These are phyloP conservation scores for Metrosideros polymorpha DNA, from an alignment of 441 rosid species.

Conservation along the genomic window DNA sequence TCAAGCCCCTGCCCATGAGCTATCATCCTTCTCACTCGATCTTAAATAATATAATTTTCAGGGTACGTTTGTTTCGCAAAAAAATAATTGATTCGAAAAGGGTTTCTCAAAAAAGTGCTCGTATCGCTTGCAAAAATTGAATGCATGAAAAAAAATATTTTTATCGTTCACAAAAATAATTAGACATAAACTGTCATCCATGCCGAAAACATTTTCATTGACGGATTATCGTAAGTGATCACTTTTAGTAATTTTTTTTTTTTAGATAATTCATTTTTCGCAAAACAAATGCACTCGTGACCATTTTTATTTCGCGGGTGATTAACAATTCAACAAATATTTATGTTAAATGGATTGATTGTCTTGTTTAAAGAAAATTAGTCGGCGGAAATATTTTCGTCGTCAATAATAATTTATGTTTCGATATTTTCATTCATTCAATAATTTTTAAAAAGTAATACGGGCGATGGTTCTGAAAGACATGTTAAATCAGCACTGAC, in stretches of 20 bases:
- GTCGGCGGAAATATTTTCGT: background rate
- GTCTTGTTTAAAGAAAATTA: background rate
- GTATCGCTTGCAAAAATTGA: fast-evolving
- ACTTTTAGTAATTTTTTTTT: fast-evolving
- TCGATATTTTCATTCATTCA: background rate
- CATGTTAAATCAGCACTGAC: background rate
- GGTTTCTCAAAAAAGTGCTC: fast-evolving
- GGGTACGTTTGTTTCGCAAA: background rate
- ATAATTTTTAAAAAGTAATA: background rate
- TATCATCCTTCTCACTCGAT: no score
- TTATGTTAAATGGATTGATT: background rate
- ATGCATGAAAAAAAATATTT: background rate
- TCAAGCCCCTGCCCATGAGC: no score
- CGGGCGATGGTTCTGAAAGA: background rate
- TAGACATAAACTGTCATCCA: fast-evolving
- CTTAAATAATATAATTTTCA: background rate
- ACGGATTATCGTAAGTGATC: background rate
- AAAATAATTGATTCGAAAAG: background rate
- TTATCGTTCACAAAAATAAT: fast-evolving
- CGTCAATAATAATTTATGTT: background rate
- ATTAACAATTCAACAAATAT: fast-evolving
- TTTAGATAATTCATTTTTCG: fast-evolving
- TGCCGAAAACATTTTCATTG: fast-evolving
- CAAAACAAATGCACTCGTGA: fast-evolving
- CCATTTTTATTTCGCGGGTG: fast-evolving